These are phyloP conservation scores for Populus nigra DNA, from an alignment of 345 rosid genomes.

Conservation along the genomic window DNA sequence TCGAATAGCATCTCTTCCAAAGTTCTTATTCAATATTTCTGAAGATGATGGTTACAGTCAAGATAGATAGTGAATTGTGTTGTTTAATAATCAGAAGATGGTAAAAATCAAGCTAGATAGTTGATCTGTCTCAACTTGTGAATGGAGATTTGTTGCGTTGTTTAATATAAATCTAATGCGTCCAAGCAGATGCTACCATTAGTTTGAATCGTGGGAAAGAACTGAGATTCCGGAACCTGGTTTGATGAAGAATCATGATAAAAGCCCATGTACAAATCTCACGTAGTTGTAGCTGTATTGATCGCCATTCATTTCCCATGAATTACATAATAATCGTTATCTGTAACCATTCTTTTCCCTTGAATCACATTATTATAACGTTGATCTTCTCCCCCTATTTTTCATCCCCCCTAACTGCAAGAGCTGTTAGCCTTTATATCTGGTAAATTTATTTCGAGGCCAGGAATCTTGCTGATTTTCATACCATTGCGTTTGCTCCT, in stretches of 20 bases:
- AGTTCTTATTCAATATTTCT: slow-evolving; percentile 86
- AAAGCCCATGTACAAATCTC: slow-evolving; percentile 30
- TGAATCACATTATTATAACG: neutral
- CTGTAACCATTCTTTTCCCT: neutral
- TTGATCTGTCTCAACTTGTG: slow-evolving; percentile 3
- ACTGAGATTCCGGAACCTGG: slow-evolving; percentile 55
- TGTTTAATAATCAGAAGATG: slow-evolving; percentile 12
- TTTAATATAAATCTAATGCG: slow-evolving; percentile 10
- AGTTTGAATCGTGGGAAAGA: slow-evolving; percentile 18
- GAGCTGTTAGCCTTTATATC: too few species aligned
- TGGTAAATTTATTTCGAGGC: too few species aligned
- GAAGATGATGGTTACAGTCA: slow-evolving; percentile 70
- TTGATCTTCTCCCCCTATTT: neutral
- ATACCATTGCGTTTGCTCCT: too few species aligned
- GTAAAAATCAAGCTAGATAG: slow-evolving; percentile 4
- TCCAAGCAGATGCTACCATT: slow-evolving; percentile 9
- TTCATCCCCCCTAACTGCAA: neutral
- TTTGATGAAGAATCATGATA: slow-evolving; percentile 59
- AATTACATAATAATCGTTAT: neutral
- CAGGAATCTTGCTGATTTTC: too few species aligned
- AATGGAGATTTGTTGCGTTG: slow-evolving; percentile 15
- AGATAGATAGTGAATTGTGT: slow-evolving; percentile 36
- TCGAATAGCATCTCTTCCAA: slow-evolving; percentile 82
- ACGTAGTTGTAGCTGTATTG: neutral
- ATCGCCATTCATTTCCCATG: neutral